Evolutionary conservation across 2,329 filamentous ascomycete species (phyloP), one percentile per base, ranked within the genome.

Genomic region (Claviceps digitariae): DNA sequence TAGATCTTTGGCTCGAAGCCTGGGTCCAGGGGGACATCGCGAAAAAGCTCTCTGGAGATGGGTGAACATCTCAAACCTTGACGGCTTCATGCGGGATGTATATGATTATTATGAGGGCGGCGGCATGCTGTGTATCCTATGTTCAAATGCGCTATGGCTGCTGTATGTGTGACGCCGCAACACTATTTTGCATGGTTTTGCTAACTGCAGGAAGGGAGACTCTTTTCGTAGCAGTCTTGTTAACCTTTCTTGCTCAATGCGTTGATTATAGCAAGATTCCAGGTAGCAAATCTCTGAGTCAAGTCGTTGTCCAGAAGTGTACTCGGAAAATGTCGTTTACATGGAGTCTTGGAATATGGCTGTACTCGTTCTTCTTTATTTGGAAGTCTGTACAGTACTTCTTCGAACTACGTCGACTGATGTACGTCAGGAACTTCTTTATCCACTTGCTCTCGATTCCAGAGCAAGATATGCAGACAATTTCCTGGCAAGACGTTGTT

Each of bases 401-500:
- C 46, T 71, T 87, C 45, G 87, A 91, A 61, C 74, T 90, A 27
- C 82, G 84, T 31, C 80, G 87, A 17, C 74, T 96, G 27, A 72
- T 79, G 54, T 77, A 87, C 50, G 84, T 95, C 69, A 87, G 89
- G 58, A 84, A 93, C 66, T 96, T 95, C 67, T 96, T 88, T 64
- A 75, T 83, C 29, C 76, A 94, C 63, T 77, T 95, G 4, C 79
- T 96, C 10, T 85, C 87, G 41, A 89, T 96, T 45, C 86, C 87
- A 0, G 78, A 81, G 55, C 77, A 84, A 54, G 90, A 96, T 61
- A 93, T 96, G 71, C 90, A 96, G 67, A 94, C 89, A 0, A 86
- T 95, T 50, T 91, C 90, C 6, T 96, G 90, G 90, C 88, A 95
- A 64, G 86, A 93, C 58, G 79, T 95, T 27, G 90, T 96, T 23